Evolutionary conservation across 495 filamentous ascomycete species (phyloP), one percentile per base, ranked within the genome.

Genomic region (Penicillium atrosanguineum): DNA sequence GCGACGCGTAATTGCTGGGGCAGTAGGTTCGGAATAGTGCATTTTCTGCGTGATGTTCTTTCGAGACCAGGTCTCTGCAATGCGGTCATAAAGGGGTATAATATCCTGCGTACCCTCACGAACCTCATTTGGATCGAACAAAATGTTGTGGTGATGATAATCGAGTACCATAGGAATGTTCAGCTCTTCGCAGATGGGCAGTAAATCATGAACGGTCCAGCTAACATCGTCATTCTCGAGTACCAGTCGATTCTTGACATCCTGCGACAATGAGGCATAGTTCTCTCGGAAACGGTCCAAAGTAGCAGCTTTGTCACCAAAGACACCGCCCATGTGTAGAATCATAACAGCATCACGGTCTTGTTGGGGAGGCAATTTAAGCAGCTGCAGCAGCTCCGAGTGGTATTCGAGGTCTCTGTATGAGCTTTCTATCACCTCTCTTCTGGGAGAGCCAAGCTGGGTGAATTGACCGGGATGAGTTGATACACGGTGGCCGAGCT

Each of bases 381-480:
- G 83, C 1, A 96, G 79, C 11, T 80, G 79, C 0, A 97, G 79
- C 76, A 97, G 69, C 68, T 98, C 91, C 34, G 87, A 86, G 65
- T 97, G 93, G 58, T 94, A 97, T 43, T 89, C 88, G 0, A 97
- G 79, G 70, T 96, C 94, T 3, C 91, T 83, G 8, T 92, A 64
- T 1, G 91, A 82, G 50, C 79, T 87, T 38, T 83, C 75, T 38
- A 96, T 83, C 4, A 97, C 94, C 61, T 84, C 79, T 38, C 77
- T 71, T 14, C 85, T 79, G 0, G 90, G 91, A 2, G 88, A 91
- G 0, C 89, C 93, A 4, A 97, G 74, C 66, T 97, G 94, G 2
- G 93, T 96, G 60, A 89, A 97, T 74, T 90, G 91, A 20, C 94
- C 93, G 0, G 94, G 93, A 67, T 98, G 94, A 1, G 88, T 94